phyloP scores from a whole-genome alignment of 306 rosid species.

The Gastrolobium villosum region DNA sequence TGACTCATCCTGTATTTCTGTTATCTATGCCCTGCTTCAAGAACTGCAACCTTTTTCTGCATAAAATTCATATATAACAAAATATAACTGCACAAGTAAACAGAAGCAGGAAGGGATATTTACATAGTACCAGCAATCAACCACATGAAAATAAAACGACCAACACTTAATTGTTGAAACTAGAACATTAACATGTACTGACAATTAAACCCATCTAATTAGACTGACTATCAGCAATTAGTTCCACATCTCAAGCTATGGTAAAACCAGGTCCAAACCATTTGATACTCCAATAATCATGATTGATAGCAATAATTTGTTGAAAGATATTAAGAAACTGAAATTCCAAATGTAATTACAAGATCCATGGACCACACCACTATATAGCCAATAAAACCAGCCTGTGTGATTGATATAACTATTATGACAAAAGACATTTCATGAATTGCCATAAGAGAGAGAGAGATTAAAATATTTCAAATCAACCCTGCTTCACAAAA shows the following conservation, averaged over 20 bases:
- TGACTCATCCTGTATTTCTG: conserved; percentile 53
- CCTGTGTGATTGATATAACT: not conserved
- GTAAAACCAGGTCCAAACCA: conserved; percentile 19
- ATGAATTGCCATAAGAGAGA: conserved; percentile 17
- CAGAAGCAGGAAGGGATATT: conserved; percentile 1
- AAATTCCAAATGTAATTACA: conserved; percentile 14
- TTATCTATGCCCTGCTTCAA: conserved; percentile 78
- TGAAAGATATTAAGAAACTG: conserved; percentile 16
- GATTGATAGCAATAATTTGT: conserved; percentile 21
- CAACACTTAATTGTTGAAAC: conserved; percentile 9
- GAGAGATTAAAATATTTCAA: conserved; percentile 9
- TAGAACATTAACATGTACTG: not conserved
- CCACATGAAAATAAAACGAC: conserved; percentile 21
- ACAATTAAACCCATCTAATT: conserved; percentile 28
- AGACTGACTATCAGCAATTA: not conserved
- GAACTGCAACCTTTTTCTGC: conserved; percentile 82
- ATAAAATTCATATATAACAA: conserved; percentile 31
- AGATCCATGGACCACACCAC: not conserved
- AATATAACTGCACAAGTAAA: conserved; percentile 32
- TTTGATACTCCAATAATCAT: conserved; percentile 25
- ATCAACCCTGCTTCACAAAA: conserved; percentile 33
- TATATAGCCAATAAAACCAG: conserved; percentile 5
- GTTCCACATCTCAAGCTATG: not conserved
- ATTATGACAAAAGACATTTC: conserved; percentile 30
- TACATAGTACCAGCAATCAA: conserved; percentile 23